Base-by-base conservation (phyloP, 106 monocot genomes). In the Phalaenopsis aphrodite region DNA sequence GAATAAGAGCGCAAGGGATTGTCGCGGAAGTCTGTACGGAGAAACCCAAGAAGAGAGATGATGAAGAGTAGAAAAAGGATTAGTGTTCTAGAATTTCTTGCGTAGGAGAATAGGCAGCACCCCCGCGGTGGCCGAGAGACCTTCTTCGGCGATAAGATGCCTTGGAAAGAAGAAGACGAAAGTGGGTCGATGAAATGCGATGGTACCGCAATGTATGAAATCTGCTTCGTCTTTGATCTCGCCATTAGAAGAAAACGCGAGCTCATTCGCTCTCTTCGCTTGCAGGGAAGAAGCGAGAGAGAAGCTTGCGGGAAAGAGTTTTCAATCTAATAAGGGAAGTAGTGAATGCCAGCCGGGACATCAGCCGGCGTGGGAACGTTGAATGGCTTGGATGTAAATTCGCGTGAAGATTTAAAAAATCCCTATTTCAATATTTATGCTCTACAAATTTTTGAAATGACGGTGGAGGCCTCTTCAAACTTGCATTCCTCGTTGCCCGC, bases 161-260 rank as follows among this genome's bases (percentile, higher is more conserved):
- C 49, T 12, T 91, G 95, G 56, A 88, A 72, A 8, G 88, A 81
- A 24, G 90, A 82, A 4, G 86, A 75, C 49, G 88, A 83, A 23
- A 91, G 41, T 2, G 87, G 55, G 41, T 87, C 93, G 78, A 93
- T 89, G 77, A 88, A 71, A 66, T 86, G 85, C 19, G 93, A 93
- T 1, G 93, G 91, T 23, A 95, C 87, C 3, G 89, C 73, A 78
- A 95, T 93, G 90, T 88, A 88, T 10, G 90, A 93, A 52, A 88
- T 80, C 73, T 86, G 90, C 84, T 82, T 87, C 72, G 80, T 43
- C 71, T 88, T 93, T 42, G 83, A 9, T 66, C 82, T 93, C 78
- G 84, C 90, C 90, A 88, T 88, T 56, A 12, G 49, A 11, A 30
- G 49, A 9, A 24, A 52, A 15, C 1, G 56, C 24, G 42, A 41